Conservation (phyloP, 805 yeast genomes). For the Geotrichum ghanense region DNA sequence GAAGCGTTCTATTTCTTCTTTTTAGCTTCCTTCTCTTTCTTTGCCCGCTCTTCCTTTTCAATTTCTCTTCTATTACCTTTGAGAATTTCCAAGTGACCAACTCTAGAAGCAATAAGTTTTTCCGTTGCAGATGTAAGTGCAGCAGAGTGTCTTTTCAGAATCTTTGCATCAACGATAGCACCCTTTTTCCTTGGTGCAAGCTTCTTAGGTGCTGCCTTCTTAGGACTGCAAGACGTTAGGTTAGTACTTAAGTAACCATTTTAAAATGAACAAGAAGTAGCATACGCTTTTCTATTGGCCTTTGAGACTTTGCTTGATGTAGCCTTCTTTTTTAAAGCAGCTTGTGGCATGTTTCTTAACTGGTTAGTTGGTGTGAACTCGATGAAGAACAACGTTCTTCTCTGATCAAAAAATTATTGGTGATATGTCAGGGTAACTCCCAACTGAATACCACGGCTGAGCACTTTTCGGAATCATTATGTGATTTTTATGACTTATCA, state of each 20-base stretch:
- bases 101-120: constrained; percentile 74
- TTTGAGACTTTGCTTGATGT: constrained; percentile 10
- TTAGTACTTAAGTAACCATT: not conserved
- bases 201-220: constrained; percentile 63
- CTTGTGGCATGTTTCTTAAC: constrained; percentile 28
- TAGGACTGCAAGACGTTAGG: constrained; percentile 18
- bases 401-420: not conserved
- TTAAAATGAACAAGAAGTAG: no score
- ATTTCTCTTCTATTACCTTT: constrained; percentile 83
- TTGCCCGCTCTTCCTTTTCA: constrained; percentile 47
- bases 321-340: constrained; percentile 21
- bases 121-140: constrained; percentile 59
- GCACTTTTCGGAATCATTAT: no score
- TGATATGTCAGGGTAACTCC: not conserved
- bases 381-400: not conserved
- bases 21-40: constrained; percentile 18
- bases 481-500: no score
- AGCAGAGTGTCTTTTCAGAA: constrained; percentile 46
- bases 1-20: not conserved
- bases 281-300: constrained; percentile 5
- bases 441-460: constrained; percentile 1
- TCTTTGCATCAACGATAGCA: constrained; percentile 39
- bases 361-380: not conserved
- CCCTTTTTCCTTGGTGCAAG: constrained; percentile 55
- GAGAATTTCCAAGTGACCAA: constrained; percentile 85